phyloP scores from a whole-genome alignment of 2,329 filamentous ascomycete genomes.

The Tolypocladium pustulatum region DNA sequence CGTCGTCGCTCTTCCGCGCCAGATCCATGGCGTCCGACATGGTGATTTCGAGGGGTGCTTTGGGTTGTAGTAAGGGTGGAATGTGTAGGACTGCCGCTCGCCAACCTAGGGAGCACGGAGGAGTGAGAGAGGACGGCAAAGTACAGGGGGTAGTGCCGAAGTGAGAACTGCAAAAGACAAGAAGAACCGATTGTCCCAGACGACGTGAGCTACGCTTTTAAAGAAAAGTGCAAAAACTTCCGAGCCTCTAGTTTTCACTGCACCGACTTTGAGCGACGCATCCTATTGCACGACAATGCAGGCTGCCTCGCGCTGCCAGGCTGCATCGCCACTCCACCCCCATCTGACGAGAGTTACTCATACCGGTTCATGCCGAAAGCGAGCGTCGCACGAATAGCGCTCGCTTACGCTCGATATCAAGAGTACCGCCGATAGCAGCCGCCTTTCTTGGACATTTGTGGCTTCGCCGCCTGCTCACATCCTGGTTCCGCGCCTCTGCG shows the following conservation, averaged over 20 bases:
- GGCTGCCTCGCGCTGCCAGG: not conserved
- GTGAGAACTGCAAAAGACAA: not conserved
- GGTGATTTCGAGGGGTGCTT: not conserved
- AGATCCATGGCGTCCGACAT: conserved; percentile 1
- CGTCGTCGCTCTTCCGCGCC: not conserved
- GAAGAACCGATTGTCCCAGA: not conserved
- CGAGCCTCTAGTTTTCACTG: not conserved
- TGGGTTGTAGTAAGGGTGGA: no score
- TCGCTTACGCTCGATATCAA: not conserved
- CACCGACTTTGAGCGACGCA: not conserved
- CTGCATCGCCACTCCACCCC: not conserved
- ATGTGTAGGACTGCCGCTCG: not conserved
- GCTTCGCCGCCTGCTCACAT: not conserved
- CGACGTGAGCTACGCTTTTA: not conserved
- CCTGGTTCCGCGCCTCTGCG: not conserved
- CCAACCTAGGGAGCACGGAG: no score
- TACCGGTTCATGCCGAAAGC: not conserved
- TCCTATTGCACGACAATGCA: not conserved
- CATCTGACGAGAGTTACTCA: not conserved
- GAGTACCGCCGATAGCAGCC: not conserved
- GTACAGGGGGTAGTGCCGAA: not conserved
- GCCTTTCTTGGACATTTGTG: not conserved
- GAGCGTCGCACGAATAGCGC: not conserved
- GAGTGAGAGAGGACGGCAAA: not conserved
- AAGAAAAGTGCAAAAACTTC: not conserved